These are phyloP conservation scores for Eucalyptus lansdowneana DNA, from an alignment of 345 rosid genomes.

Conservation along the genomic window DNA sequence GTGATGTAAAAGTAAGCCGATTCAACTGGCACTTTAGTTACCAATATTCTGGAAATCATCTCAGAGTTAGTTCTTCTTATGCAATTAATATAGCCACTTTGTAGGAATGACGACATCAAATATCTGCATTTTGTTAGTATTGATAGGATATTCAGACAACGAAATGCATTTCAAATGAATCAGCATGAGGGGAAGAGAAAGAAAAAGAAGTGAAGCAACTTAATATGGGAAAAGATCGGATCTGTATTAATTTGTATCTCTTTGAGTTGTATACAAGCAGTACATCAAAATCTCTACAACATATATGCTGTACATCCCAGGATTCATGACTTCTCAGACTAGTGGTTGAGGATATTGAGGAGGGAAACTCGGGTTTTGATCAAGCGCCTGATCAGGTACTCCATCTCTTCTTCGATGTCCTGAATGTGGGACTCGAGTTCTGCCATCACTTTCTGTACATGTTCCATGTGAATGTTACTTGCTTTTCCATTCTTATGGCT, in stretches of 20 bases:
- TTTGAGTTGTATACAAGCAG: background rate
- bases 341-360: constrained; percentile 17
- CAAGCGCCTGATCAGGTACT: constrained; percentile 16
- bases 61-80: background rate
- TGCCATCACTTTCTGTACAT: constrained; percentile 7
- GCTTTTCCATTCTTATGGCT: background rate
- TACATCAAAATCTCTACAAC: background rate
- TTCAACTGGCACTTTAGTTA: background rate
- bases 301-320: background rate
- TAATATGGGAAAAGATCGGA: background rate
- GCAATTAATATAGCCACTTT: background rate
- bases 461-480: background rate
- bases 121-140: background rate
- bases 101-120: background rate
- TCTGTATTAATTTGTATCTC: background rate
- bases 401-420: constrained; percentile 30
- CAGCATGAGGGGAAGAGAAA: background rate
- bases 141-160: background rate
- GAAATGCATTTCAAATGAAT: background rate
- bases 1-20: background rate
- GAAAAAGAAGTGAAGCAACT: background rate
- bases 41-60: background rate
- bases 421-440: constrained; percentile 22
- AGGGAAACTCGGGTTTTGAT: constrained; percentile 33
- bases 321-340: background rate